Evolutionary conservation across 345 rosid genomes (phyloP).

Genomic region (Draba incana): DNA sequence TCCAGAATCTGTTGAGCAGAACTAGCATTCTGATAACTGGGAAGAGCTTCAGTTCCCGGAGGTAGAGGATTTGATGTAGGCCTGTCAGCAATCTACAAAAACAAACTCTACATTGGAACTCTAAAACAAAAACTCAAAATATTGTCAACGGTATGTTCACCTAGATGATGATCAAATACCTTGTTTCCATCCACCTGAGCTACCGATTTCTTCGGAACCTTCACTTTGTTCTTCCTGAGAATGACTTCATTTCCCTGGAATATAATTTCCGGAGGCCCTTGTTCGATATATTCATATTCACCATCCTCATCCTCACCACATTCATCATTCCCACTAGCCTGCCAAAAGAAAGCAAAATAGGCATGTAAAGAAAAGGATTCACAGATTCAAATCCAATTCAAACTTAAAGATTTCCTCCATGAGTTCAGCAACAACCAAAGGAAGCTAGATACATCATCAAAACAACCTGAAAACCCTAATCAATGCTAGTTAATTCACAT

Average conservation of each 20-base stretch:
- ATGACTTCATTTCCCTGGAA: constrained; percentile 91
- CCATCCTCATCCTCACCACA: constrained; percentile 55
- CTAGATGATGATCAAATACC: constrained; percentile 48
- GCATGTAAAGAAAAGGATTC: neutral
- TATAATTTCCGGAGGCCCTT: constrained; percentile 90
- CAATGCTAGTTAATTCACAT: neutral
- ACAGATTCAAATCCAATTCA: constrained; percentile 5
- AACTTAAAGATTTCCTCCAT: neutral
- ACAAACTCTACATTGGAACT: constrained; percentile 24
- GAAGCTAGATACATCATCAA: neutral
- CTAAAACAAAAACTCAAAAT: neutral
- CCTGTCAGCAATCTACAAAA: constrained; percentile 64
- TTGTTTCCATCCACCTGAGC: constrained; percentile 42
- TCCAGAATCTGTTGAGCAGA: constrained; percentile 75
- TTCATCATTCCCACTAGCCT: constrained; percentile 52
- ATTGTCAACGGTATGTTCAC: constrained; percentile 10
- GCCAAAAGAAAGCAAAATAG: constrained; percentile 29
- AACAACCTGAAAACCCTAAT: constrained; percentile 1
- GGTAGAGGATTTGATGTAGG: constrained; percentile 96
- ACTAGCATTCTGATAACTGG: constrained; percentile 50
- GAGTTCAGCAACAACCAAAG: neutral
- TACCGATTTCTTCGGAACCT: constrained; percentile 61
- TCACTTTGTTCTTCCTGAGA: constrained; percentile 75
- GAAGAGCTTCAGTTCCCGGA: constrained; percentile 66
- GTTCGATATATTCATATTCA: constrained; percentile 83